Base-by-base conservation (phyloP, 768 basidiomycete species). In the Pleurotus eryngii region DNA sequence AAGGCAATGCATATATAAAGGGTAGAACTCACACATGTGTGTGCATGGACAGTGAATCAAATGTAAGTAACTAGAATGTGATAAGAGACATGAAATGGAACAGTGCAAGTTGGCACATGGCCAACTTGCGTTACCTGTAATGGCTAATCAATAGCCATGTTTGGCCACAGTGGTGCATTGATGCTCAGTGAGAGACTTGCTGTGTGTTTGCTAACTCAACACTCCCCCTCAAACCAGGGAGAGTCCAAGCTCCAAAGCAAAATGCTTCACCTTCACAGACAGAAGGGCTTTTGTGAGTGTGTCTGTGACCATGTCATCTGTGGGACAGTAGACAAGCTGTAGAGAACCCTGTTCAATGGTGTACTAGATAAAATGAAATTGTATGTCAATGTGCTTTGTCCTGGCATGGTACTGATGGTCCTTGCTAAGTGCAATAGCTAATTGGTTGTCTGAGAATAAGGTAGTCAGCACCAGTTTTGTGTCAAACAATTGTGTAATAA, bases 321-420 rank as follows among this genome's bases (percentile, higher is more conserved):
- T 63, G 24, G 57, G 50, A 26, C 58, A 53, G 43, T 66, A 39
- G 49, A 45, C 27, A n/a, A 65, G 39, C 2, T 35, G 24, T 26
- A 64, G 40, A 2, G 43, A 26, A 7, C 58, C 57, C 3, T 62
- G 38, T 17, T 55, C 59, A 37, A 72, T 56, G 4, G 54, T 55
- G 9, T 64, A 60, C 0, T 64, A 57, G 26, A 71, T 62, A 39
- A 61, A 64, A 50, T 72, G 69, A 51, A 68, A 64, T 0, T 61
- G 61, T 22, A 70, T 64, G 48, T 70, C 67, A 49, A 74, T 73
- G 61, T 74, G 72, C 53, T 73, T 74, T 0, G 67, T 64, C 3
- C 65, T 47, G 9, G 63, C 35, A 27, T 71, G 68, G 45, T 65
- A 64, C n/a, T 59, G 55, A 14, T 66, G 62, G 53, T 73, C 67